phyloP scores from a whole-genome alignment of 2,329 filamentous ascomycete genomes.

The Fusarium protoensiforme region DNA sequence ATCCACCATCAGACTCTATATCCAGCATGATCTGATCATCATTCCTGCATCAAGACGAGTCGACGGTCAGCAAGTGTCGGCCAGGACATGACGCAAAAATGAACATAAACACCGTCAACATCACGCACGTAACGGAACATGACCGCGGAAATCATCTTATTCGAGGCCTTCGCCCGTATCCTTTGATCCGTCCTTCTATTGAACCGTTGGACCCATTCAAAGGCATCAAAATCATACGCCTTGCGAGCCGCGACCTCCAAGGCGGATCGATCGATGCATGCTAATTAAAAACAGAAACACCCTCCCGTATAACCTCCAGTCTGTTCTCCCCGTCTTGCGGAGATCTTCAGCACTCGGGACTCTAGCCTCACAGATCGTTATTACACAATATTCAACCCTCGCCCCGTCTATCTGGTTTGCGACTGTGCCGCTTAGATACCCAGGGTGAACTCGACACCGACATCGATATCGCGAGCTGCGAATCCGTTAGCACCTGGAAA shows the following conservation, averaged over 20 bases:
- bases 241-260: constrained; percentile 33
- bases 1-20: not conserved
- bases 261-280: constrained; percentile 39
- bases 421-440: constrained; percentile 77
- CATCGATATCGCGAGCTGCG: constrained; percentile 91
- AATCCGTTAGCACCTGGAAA: constrained; percentile 30
- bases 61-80: not conserved
- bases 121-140: not conserved
- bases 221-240: constrained; percentile 36
- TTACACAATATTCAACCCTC: constrained; percentile 42
- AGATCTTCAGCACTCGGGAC: constrained; percentile 22
- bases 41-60: not conserved
- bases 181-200: constrained; percentile 40
- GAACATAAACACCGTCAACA: not conserved
- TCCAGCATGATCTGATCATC: not conserved
- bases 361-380: constrained; percentile 39
- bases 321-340: constrained; percentile 28
- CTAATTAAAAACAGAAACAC: constrained; percentile 44
- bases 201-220: constrained; percentile 36
- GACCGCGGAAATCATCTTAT: constrained; percentile 40
- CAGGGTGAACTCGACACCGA: constrained; percentile 93
- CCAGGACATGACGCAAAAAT: not conserved
- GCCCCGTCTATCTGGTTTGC: constrained; percentile 21
- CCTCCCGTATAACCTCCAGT: constrained; percentile 31
- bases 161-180: constrained; percentile 40